phyloP scores from a whole-genome alignment of 2,329 filamentous ascomycete species.

The Chrysosporium queenslandicum region DNA sequence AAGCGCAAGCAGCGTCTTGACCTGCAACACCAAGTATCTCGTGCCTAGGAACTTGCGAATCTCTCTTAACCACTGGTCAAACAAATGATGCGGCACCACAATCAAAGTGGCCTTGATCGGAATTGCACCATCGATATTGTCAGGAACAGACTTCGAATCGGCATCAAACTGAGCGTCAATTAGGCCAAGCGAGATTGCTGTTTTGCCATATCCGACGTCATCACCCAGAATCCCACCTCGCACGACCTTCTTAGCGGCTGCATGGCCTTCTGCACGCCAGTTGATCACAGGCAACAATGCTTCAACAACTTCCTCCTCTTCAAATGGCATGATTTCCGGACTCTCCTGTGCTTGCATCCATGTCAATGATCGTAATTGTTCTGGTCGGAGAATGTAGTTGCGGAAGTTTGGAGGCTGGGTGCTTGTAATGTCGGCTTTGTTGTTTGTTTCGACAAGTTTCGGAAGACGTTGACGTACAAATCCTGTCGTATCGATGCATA shows the following conservation, averaged over 20 bases:
- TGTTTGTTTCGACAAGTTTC: slow-evolving; percentile 37
- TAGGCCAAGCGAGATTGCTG: slow-evolving; percentile 49
- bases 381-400: slow-evolving; percentile 35
- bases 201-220: slow-evolving; percentile 58
- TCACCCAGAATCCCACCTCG: slow-evolving; percentile 55
- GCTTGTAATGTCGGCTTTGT: slow-evolving; percentile 29
- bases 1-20: slow-evolving; percentile 36
- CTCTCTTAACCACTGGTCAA: slow-evolving; percentile 50
- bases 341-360: slow-evolving; percentile 54
- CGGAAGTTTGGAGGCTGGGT: slow-evolving; percentile 31
- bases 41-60: slow-evolving; percentile 42
- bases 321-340: slow-evolving; percentile 32
- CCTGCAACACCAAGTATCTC: slow-evolving; percentile 37
- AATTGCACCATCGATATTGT: slow-evolving; percentile 24
- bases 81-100: slow-evolving; percentile 47
- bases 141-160: slow-evolving; percentile 15
- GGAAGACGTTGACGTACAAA: slow-evolving; percentile 27
- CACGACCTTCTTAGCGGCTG: slow-evolving; percentile 27
- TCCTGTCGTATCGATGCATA: slow-evolving; percentile 39
- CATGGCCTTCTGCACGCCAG: slow-evolving; percentile 49
- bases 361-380: slow-evolving; percentile 46
- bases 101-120: slow-evolving; percentile 50
- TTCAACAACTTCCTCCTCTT: slow-evolving; percentile 50
- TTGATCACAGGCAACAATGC: slow-evolving; percentile 40
- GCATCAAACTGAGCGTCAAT: slow-evolving; percentile 40